Base-by-base conservation (phyloP, 139 green algal genomes). In the Gonium pectorale region DNA sequence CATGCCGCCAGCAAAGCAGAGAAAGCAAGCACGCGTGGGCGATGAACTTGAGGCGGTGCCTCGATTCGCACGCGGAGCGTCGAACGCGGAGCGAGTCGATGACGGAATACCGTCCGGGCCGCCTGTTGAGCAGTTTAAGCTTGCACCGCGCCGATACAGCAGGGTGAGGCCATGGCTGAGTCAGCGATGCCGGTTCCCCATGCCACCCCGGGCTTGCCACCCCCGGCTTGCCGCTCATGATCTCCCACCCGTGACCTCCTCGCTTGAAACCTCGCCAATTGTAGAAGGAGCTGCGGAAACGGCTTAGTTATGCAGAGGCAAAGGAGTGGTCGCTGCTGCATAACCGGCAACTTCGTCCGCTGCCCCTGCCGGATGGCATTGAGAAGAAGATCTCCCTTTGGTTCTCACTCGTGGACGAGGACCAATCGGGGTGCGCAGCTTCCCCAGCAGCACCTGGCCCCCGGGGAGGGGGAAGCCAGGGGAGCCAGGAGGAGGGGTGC, bases 371-470 rank as follows among this genome's bases (percentile, higher is more conserved):
- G 5, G 60, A 46, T 6, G 41, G 43, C 19, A 73, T 67, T 5
- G 77, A 83, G 35, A 60, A 51, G 0, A 31, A 62, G 8, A 83
- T 83, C 4, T 44, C 62, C 31, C 77, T 74, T 19, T 83, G 77
- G 77, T 83, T 83, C 21, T n/a, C 64, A 31, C 43, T 83, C 6
- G 77, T 83, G 31, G 77, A 83, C 59, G 77, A 68, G 9, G 43
- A 83, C n/a, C 62, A 62, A 5, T 66, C 41, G 3, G 77, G 77
- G 77, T 83, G 35, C 24, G 7, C 3, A 1, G 33, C 33, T 19
- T 3, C 54, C 6, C 6, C 54, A 19, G 54, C 19, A 63, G 17
- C 21, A 33, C 17, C 7, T 6, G 22, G 21, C 54, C 19, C 17
- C 7, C 54, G 21, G 54, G 54, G 15, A 15, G 13, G 13, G 46